phyloP scores from a whole-genome alignment of 106 monocot genomes.

The Agapanthus africanus region DNA sequence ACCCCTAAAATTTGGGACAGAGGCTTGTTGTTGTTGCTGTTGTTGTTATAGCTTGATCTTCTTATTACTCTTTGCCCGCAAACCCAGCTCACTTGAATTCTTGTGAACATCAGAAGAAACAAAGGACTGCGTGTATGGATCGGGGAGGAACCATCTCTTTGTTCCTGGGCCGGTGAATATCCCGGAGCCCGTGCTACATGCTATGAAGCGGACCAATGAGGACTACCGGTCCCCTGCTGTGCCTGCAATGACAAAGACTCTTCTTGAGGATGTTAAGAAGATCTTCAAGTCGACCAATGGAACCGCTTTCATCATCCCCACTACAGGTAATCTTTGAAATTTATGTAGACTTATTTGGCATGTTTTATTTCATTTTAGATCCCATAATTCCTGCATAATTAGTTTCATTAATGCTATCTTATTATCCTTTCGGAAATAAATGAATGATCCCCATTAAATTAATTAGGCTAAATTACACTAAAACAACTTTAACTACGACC shows the following conservation, averaged over 20 bases:
- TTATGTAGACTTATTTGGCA: background rate
- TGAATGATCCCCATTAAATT: too few species aligned
- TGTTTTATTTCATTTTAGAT: too few species aligned
- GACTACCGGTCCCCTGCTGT: slow-evolving; percentile 88
- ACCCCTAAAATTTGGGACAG: too few species aligned
- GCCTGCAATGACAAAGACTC: slow-evolving; percentile 73
- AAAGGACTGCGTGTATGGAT: slow-evolving; percentile 77
- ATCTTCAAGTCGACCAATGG: slow-evolving; percentile 87
- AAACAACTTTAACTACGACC: too few species aligned
- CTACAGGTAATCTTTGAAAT: slow-evolving; percentile 47
- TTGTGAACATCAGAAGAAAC: slow-evolving; percentile 15
- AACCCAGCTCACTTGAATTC: too few species aligned
- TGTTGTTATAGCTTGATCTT: too few species aligned
- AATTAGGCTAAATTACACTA: too few species aligned
- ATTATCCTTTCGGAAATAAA: too few species aligned
- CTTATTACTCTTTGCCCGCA: too few species aligned
- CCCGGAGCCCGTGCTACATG: slow-evolving; percentile 76
- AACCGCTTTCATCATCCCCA: slow-evolving; percentile 76
- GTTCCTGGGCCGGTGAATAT: slow-evolving; percentile 93
- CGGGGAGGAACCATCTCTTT: slow-evolving; percentile 80
- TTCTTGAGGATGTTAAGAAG: slow-evolving; percentile 90
- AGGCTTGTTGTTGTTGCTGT: too few species aligned
- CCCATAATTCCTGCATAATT: too few species aligned
- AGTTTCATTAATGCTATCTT: too few species aligned
- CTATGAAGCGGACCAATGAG: slow-evolving; percentile 91